Evolutionary conservation across 2,329 filamentous ascomycete species (phyloP).

Genomic region (Xylariaceae sp.): DNA sequence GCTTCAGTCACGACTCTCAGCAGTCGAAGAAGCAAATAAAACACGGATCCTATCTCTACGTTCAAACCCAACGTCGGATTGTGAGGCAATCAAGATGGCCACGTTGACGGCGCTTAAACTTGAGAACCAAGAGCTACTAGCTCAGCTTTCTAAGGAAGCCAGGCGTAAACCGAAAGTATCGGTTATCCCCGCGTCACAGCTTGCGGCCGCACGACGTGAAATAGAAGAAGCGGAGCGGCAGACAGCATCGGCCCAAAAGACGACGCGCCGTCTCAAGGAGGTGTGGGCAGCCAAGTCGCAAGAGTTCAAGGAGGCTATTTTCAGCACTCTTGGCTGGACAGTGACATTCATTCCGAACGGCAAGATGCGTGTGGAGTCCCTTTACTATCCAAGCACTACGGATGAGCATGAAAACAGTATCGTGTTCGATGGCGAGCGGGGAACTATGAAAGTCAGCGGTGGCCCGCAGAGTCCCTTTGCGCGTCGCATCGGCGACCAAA

Average conservation of each 20-base stretch:
- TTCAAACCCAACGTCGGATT: slow-evolving; percentile 86
- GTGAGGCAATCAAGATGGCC: slow-evolving; percentile 76
- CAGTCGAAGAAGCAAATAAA: slow-evolving; percentile 61
- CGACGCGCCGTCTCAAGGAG: slow-evolving; percentile 79
- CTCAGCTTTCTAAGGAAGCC: slow-evolving; percentile 58
- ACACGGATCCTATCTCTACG: slow-evolving; percentile 82
- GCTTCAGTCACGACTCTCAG: slow-evolving; percentile 69
- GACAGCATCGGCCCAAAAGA: slow-evolving; percentile 73
- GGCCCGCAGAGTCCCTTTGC: slow-evolving; percentile 86
- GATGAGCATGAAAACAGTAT: slow-evolving; percentile 70
- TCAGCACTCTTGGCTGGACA: slow-evolving; percentile 87
- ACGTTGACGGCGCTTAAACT: slow-evolving; percentile 73
- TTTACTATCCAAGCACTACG: slow-evolving; percentile 68
- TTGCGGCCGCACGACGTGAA: slow-evolving; percentile 72
- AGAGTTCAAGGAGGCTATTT: slow-evolving; percentile 94
- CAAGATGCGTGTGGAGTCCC: slow-evolving; percentile 84
- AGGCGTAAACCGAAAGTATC: slow-evolving; percentile 44
- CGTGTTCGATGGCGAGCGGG: slow-evolving; percentile 87
- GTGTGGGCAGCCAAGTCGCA: slow-evolving; percentile 88
- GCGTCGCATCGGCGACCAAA: slow-evolving; percentile 74
- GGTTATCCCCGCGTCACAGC: slow-evolving; percentile 70
- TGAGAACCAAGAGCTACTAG: slow-evolving; percentile 80
- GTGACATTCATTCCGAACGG: slow-evolving; percentile 96
- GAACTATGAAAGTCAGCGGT: slow-evolving; percentile 96
- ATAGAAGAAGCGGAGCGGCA: slow-evolving; percentile 67